Percentiles rank a stretch among this genome's conserved stretches.
Evolutionary conservation across 768 basidiomycete genomes (phyloP).

Genomic region (Russula virescens): DNA sequence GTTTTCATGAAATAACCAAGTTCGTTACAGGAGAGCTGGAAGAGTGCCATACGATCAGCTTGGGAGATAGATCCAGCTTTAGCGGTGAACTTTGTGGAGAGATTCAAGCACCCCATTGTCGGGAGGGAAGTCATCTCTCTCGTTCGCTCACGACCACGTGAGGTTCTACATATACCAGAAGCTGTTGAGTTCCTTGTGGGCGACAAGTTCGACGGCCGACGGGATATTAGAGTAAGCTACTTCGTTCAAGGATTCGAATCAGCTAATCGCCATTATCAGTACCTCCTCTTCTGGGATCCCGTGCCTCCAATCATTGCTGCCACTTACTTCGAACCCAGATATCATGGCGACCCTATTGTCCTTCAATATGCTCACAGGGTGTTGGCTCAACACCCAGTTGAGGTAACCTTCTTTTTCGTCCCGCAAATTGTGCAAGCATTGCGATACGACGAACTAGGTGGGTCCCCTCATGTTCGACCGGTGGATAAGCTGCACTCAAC

Average conservation of each 20-base stretch:
- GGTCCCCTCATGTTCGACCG: constrained; percentile 20
- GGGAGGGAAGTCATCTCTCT: constrained; percentile 69
- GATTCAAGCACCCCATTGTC: constrained; percentile 67
- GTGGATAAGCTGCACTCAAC: neutral
- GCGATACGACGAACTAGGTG: constrained; percentile 84
- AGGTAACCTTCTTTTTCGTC: constrained; percentile 96
- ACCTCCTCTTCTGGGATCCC: constrained; percentile 83
- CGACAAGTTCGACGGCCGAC: constrained; percentile 53
- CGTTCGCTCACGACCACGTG: constrained; percentile 64
- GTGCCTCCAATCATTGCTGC: constrained; percentile 79
- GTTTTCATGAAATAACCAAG: neutral
- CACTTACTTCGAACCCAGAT: constrained; percentile 81
- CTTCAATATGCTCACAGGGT: constrained; percentile 97
- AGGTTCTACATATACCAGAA: constrained; percentile 71
- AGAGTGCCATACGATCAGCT: constrained; percentile 56
- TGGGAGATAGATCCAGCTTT: constrained; percentile 85
- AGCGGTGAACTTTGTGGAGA: constrained; percentile 77
- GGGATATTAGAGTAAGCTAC: constrained; percentile 66
- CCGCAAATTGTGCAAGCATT: constrained; percentile 97
- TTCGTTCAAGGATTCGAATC: neutral
- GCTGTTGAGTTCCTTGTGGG: constrained; percentile 77
- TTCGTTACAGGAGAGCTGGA: constrained; percentile 53
- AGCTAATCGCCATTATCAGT: constrained; percentile 40
- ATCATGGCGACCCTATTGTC: constrained; percentile 74
- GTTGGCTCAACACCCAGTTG: constrained; percentile 89